Conservation (phyloP, 306 rosid species). For the Fragaria vesca region DNA sequence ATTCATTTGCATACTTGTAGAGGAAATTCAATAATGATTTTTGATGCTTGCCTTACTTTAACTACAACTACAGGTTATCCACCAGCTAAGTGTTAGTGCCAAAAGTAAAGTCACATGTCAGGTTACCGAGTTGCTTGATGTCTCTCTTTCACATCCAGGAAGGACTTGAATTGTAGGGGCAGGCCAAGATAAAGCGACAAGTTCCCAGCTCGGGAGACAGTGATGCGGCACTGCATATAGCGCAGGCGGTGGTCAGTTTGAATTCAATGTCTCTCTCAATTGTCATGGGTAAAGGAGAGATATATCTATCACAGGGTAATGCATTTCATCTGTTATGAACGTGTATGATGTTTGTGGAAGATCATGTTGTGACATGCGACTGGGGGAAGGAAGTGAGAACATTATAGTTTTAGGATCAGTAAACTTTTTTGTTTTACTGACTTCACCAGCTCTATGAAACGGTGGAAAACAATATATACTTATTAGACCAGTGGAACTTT, state of each 20-base stretch:
- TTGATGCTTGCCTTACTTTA: neutral
- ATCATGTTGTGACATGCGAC: neutral
- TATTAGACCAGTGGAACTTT: neutral
- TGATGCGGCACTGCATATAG: conserved; percentile 14
- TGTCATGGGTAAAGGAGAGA: neutral
- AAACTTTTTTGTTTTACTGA: neutral
- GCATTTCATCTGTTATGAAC: neutral
- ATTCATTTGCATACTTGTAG: neutral
- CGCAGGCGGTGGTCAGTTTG: neutral
- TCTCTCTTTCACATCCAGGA: neutral
- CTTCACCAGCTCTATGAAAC: neutral
- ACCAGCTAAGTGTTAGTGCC: conserved; percentile 21
- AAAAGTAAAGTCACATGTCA: conserved; percentile 27
- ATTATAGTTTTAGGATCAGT: neutral
- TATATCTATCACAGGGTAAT: neutral
- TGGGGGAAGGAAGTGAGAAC: neutral
- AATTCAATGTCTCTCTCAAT: conserved; percentile 11
- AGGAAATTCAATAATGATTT: conserved; percentile 7
- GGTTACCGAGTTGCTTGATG: conserved; percentile 19
- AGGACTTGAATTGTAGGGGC: conserved; percentile 17
- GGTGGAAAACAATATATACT: neutral
- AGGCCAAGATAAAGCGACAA: conserved; percentile 14
- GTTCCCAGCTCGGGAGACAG: conserved; percentile 29
- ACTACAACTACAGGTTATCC: neutral
- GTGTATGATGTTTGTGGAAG: neutral